Conservation (phyloP, 73 alveolate genomes). For the Paramecium sexaurelia region DNA sequence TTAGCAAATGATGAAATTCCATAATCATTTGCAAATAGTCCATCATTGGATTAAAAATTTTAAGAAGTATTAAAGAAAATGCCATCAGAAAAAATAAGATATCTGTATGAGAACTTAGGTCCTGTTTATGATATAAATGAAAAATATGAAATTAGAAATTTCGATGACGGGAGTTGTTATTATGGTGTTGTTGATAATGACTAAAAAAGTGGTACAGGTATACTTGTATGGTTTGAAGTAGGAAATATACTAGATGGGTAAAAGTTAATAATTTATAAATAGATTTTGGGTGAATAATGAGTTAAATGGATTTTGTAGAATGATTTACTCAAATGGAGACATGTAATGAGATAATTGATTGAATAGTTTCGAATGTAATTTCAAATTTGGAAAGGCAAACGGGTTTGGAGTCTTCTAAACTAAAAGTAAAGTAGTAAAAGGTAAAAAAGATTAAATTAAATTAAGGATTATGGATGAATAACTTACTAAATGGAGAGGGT, state of each 20-base stretch:
- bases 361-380: constrained; percentile 32
- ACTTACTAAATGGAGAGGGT: constrained; percentile 1
- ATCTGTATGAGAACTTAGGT: not conserved
- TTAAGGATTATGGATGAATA: constrained; percentile 36
- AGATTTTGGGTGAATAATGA: constrained; percentile 26
- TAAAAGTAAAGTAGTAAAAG: constrained; percentile 13
- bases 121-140: not conserved
- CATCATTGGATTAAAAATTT: not conserved
- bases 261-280: not conserved
- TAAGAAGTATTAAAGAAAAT: not conserved
- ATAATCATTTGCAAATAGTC: not conserved
- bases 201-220: not conserved
- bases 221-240: not conserved
- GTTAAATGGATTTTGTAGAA: constrained; percentile 32
- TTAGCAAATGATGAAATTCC: not conserved
- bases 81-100: not conserved
- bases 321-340: constrained; percentile 49
- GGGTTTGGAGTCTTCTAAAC: constrained; percentile 16
- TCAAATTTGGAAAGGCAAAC: constrained; percentile 18
- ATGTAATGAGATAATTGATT: not conserved
- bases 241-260: constrained; percentile 50
- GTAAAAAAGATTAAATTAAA: not conserved
- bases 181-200: not conserved
- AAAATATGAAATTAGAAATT: not conserved
- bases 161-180: not conserved